These are phyloP conservation scores for Elsinoe fawcettii DNA, from an alignment of 2,329 filamentous ascomycete genomes.

Conservation along the genomic window DNA sequence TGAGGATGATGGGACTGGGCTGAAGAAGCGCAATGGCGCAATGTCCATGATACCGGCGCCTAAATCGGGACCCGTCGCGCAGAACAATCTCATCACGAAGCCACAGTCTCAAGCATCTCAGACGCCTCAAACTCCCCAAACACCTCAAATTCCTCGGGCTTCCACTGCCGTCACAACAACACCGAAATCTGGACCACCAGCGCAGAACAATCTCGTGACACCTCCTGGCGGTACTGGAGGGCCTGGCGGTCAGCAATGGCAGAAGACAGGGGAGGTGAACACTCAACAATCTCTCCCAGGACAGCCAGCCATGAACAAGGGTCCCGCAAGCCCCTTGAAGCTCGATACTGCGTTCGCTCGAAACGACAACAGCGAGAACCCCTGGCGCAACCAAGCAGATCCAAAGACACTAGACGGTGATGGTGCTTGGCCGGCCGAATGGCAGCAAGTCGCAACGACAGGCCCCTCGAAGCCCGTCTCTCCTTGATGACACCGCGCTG, in stretches of 20 bases:
- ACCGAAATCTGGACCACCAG: neutral
- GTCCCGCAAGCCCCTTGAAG: neutral
- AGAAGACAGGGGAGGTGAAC: too few relatives aligned
- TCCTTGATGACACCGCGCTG: neutral
- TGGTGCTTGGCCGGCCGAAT: neutral
- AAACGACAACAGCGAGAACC: neutral
- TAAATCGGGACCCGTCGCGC: neutral
- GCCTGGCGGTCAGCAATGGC: neutral
- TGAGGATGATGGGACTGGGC: neutral
- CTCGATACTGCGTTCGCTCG: neutral
- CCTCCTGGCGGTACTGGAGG: neutral
- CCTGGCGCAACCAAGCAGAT: neutral
- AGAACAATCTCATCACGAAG: neutral
- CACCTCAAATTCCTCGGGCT: too few relatives aligned
- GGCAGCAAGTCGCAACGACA: neutral
- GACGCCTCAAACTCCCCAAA: too few relatives aligned
- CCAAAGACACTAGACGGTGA: neutral
- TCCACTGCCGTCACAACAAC: neutral
- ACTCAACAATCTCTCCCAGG: neutral
- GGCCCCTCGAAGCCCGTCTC: neutral
- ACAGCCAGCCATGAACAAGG: neutral
- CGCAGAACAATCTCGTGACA: neutral
- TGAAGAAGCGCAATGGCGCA: neutral
- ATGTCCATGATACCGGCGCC: neutral
- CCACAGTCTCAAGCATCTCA: neutral